Conservation (phyloP, 2,329 filamentous ascomycete genomes). For the Aspergillus latus region DNA sequence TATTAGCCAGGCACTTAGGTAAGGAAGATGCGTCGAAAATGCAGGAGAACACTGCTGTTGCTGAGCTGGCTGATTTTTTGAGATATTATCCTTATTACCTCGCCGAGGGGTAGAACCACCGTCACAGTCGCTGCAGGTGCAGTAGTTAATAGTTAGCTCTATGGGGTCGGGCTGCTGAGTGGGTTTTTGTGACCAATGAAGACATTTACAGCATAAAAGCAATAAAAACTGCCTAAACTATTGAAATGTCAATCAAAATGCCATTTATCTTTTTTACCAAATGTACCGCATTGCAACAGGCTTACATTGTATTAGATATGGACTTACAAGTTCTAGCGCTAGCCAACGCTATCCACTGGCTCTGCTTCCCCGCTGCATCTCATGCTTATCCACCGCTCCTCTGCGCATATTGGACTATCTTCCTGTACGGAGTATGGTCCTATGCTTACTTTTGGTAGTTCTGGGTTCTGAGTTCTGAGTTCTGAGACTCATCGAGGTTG, state of each 20-base stretch:
- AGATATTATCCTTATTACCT: background rate
- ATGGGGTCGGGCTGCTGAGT: slow-evolving; percentile 7
- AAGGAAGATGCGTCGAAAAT: background rate
- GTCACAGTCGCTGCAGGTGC: background rate
- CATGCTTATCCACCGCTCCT: slow-evolving; percentile 1
- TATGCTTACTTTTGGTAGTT: background rate
- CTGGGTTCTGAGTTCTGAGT: background rate
- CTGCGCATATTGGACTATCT: background rate
- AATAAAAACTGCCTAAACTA: slow-evolving; percentile 1
- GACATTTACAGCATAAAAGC: background rate
- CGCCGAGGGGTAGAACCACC: background rate
- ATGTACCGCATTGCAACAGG: background rate
- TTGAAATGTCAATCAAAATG: background rate
- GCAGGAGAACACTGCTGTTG: background rate
- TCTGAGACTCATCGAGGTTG: background rate
- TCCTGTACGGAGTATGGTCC: background rate
- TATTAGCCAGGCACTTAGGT: background rate
- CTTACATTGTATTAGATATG: background rate
- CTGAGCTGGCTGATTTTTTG: background rate
- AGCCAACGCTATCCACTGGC: slow-evolving; percentile 5
- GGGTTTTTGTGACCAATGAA: slow-evolving; percentile 7
- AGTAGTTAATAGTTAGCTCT: background rate
- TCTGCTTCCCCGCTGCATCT: slow-evolving; percentile 11
- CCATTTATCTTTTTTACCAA: background rate
- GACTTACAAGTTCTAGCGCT: background rate